Percentiles rank a stretch among this genome's conserved stretches.
phyloP scores from a whole-genome alignment of 306 rosid species.

The Prinsepia uniflora region DNA sequence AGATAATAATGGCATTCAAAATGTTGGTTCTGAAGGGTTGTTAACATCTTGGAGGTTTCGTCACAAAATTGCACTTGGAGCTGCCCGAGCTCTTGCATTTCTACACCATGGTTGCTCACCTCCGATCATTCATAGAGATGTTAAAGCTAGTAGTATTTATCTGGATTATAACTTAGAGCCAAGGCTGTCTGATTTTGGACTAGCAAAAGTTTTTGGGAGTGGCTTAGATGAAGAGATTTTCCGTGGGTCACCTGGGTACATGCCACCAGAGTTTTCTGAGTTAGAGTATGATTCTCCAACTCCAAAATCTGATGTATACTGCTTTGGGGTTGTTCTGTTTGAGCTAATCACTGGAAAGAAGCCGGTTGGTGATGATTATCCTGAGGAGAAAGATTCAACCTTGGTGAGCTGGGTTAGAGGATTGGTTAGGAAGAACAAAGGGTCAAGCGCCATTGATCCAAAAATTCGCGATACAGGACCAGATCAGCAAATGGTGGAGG shows the following conservation, averaged over 20 bases:
- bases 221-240: conserved; percentile 84
- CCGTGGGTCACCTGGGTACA: conserved; percentile 68
- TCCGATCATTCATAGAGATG: conserved; percentile 85
- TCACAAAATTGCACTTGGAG: conserved; percentile 90
- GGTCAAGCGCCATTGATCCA: conserved; percentile 66
- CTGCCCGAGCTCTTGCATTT: conserved; percentile 89
- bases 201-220: conserved; percentile 78
- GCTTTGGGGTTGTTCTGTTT: conserved; percentile 86
- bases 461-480: conserved; percentile 60
- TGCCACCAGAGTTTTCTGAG: conserved; percentile 75
- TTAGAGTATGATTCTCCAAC: conserved; percentile 63
- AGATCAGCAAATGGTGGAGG: conserved; percentile 79
- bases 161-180: conserved; percentile 89
- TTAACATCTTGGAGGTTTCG: conserved; percentile 86
- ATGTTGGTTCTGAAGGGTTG: conserved; percentile 74
- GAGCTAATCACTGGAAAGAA: conserved; percentile 85
- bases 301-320: conserved; percentile 86
- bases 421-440: conserved; percentile 64
- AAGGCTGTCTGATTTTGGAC: conserved; percentile 87
- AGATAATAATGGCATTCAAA: conserved; percentile 56
- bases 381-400: conserved; percentile 63
- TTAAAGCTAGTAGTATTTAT: conserved; percentile 90
- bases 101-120: conserved; percentile 99
- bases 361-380: conserved; percentile 83
- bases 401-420: conserved; percentile 91